phyloP scores from a whole-genome alignment of 2,329 filamentous ascomycete species.

The Fusarium lyarnte region DNA sequence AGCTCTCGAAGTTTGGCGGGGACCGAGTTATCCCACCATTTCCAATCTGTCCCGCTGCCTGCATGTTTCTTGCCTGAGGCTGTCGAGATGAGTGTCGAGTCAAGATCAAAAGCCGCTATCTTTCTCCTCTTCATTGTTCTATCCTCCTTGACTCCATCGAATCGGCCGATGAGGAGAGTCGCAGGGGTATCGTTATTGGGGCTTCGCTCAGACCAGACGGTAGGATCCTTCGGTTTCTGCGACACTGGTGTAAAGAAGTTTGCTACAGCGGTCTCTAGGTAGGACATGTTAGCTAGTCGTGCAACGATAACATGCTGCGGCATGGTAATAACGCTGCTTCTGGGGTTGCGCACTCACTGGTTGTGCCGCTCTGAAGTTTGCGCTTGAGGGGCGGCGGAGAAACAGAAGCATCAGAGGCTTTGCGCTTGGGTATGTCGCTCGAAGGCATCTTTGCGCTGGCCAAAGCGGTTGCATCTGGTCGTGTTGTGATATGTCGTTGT shows the following conservation, averaged over 20 bases:
- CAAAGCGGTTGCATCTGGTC: slow-evolving; percentile 24
- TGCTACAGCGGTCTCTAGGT: slow-evolving; percentile 72
- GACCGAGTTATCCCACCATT: slow-evolving; percentile 86
- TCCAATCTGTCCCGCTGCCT: slow-evolving; percentile 81
- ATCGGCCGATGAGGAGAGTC: slow-evolving; percentile 80
- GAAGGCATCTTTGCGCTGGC: slow-evolving; percentile 40
- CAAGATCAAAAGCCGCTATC: slow-evolving; percentile 79
- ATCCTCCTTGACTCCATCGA: slow-evolving; percentile 58
- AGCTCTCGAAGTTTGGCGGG: slow-evolving; percentile 74
- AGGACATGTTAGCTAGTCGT: slow-evolving; percentile 24
- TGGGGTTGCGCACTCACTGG: slow-evolving; percentile 51
- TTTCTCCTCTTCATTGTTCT: slow-evolving; percentile 57
- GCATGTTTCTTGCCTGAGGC: slow-evolving; percentile 83
- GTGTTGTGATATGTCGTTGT: background rate
- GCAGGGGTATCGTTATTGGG: slow-evolving; percentile 57
- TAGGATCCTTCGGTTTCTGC: slow-evolving; percentile 81
- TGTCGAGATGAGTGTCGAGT: slow-evolving; percentile 86
- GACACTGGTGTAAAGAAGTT: slow-evolving; percentile 91
- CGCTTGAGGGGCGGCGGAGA: slow-evolving; percentile 65
- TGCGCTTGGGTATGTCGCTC: slow-evolving; percentile 46
- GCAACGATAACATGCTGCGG: background rate
- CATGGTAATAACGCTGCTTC: background rate
- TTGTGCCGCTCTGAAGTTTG: slow-evolving; percentile 61
- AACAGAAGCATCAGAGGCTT: slow-evolving; percentile 53
- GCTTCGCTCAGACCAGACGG: slow-evolving; percentile 76